Percentiles rank a stretch among this genome's conserved stretches.
These are phyloP conservation scores for Phycomyces nitens DNA, from an alignment of 192 early-diverging fungal genomes.

Conservation along the genomic window DNA sequence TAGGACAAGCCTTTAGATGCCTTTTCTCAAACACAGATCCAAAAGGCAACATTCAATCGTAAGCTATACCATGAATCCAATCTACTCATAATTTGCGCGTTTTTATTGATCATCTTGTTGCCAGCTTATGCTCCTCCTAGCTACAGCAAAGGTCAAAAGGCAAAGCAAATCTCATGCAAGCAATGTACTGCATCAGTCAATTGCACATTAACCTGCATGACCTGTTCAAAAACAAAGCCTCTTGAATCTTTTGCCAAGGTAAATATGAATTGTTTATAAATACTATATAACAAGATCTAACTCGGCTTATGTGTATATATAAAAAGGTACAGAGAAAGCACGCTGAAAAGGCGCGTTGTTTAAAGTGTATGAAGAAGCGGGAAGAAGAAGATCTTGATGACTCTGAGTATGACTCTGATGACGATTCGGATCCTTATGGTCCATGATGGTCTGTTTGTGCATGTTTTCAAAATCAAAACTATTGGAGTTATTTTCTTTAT, in stretches of 20 bases:
- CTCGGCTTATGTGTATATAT: neutral
- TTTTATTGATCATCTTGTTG: neutral
- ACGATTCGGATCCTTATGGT: neutral
- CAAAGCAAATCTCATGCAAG: constrained; percentile 39
- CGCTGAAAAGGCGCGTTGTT: constrained; percentile 42
- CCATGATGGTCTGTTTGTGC: no score
- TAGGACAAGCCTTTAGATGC: constrained; percentile 34
- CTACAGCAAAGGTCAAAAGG: constrained; percentile 19
- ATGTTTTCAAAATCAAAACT: no score
- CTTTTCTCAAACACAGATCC: constrained; percentile 40
- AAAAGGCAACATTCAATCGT: constrained; percentile 38
- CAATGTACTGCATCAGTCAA: constrained; percentile 35
- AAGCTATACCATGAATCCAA: constrained; percentile 10
- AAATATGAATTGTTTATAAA: neutral
- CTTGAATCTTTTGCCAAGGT: constrained; percentile 41
- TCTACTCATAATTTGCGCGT: neutral
- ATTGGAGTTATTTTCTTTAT: no score
- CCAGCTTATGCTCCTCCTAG: constrained; percentile 33
- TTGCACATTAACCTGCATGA: constrained; percentile 34
- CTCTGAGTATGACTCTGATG: constrained; percentile 26
- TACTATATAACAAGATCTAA: no score
- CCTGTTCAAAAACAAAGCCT: constrained; percentile 33
- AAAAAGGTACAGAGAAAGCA: constrained; percentile 38
- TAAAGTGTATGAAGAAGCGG: constrained; percentile 38
- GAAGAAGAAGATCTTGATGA: constrained; percentile 37